Base-by-base conservation (phyloP, 768 basidiomycete species). In the Panellus pusillus region DNA sequence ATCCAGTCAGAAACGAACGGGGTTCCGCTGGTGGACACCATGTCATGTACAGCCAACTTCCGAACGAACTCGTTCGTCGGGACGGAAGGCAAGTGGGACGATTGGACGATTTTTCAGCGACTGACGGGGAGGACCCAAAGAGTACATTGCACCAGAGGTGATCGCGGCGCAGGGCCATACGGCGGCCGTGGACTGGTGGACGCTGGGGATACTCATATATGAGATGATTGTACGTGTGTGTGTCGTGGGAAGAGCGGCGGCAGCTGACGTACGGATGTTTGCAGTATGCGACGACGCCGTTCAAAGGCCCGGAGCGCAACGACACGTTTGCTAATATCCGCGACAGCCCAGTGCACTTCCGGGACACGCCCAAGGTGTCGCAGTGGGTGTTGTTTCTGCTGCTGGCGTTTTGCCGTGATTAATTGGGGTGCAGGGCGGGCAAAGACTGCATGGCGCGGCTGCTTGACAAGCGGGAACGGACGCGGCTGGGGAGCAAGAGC, bases 101-200 rank as follows among this genome's bases (percentile, higher is more conserved):
- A 56, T 47, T 47, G 48, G 50, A 43, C 38, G 57, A 60, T 61
- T 58, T 61, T 63, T 55, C 59, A 65, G 60, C 60, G 63, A 61
- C 50, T 58, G 57, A 63, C 64, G 68, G 63, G 56, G 45, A 36
- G 53, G 51, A 44, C 60, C 54, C 64, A 64, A 70, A 97, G 96
- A 98, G 75, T 99, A 99, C 79, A 98, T 99, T 68, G 94, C 96
- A 38, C 96, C 96, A 58, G 97, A 99, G 76, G 97, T 99, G 54
- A 97, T 99, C 68, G 90, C 91, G 63, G 93, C 92, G 43, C 83
- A 90, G 68, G 96, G 97, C 15, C 97, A 99, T 72, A 97, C 95
- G 35, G 93, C 93, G 57, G 95, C 96, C 13, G 97, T 99, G 47
- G 97, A 99, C 74, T 99, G 96, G 96, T 95, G 93, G 97, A 98